phyloP scores from a whole-genome alignment of 805 yeast genomes.

The Monosporozyma servazzii region DNA sequence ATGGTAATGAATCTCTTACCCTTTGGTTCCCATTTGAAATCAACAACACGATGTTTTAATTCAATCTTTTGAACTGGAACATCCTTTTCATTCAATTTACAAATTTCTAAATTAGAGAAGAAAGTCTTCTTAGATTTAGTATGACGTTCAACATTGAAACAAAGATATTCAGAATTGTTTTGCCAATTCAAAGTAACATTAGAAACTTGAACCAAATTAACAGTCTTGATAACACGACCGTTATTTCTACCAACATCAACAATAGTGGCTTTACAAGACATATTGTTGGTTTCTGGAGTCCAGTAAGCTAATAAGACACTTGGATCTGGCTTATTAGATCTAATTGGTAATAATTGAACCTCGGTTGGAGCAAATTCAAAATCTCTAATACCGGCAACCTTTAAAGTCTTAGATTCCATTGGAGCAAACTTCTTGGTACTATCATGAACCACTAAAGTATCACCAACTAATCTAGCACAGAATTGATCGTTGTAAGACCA shows the following conservation, averaged over 20 bases:
- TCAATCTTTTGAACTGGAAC: conserved; percentile 93
- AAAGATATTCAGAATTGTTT: conserved; percentile 67
- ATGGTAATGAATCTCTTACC: conserved; percentile 80
- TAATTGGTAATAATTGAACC: conserved; percentile 52
- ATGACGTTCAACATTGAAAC: conserved; percentile 95
- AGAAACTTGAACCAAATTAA: conserved; percentile 88
- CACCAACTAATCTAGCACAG: conserved; percentile 93
- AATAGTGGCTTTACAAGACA: conserved; percentile 88
- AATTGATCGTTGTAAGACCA: conserved; percentile 91
- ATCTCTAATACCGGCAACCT: conserved; percentile 76
- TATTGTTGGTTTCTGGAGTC: conserved; percentile 92
- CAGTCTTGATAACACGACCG: conserved; percentile 75
- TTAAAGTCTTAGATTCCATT: conserved; percentile 76
- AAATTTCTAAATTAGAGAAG: conserved; percentile 86
- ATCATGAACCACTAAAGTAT: conserved; percentile 85
- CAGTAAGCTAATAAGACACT: conserved; percentile 78
- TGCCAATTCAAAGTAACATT: conserved; percentile 94
- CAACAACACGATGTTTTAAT: conserved; percentile 76
- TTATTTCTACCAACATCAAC: conserved; percentile 66
- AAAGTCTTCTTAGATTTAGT: conserved; percentile 89
- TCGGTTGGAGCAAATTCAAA: conserved; percentile 94
- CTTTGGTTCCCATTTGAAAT: conserved; percentile 93
- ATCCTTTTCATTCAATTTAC: conserved; percentile 78
- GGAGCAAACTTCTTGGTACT: conserved; percentile 62
- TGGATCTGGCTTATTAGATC: conserved; percentile 38